Conservation (phyloP, 306 rosid species). For the Oemleria cerasiformis region DNA sequence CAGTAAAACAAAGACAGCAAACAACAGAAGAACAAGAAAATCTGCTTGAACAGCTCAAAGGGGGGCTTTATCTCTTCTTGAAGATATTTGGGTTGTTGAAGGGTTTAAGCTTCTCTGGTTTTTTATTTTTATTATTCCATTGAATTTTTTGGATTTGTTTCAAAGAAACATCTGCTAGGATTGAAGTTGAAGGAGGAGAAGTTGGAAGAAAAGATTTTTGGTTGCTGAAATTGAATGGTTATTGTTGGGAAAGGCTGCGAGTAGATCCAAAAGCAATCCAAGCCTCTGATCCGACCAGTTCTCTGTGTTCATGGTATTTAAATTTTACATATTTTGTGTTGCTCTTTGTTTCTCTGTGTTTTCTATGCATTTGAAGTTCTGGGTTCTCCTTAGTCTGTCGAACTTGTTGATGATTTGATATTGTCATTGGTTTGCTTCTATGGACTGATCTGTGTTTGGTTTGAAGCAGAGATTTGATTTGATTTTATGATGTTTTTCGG, state of each 20-base stretch:
- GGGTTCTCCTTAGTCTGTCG: constrained; percentile 4
- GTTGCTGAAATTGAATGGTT: constrained; percentile 33
- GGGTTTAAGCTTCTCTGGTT: constrained; percentile 40
- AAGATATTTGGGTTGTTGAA: constrained; percentile 34
- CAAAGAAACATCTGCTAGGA: constrained; percentile 19
- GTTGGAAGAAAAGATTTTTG: constrained; percentile 31
- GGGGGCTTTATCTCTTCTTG: constrained; percentile 43
- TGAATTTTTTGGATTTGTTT: constrained; percentile 22
- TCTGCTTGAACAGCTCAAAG: constrained; percentile 11
- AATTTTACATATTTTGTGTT: constrained; percentile 7
- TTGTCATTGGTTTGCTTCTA: constrained; percentile 14
- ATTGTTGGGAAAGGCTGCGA: constrained; percentile 27
- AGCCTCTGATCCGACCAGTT: constrained; percentile 63
- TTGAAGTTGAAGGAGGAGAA: constrained; percentile 22
- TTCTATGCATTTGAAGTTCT: constrained; percentile 22
- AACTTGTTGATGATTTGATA: constrained; percentile 9
- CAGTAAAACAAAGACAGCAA: constrained; percentile 24
- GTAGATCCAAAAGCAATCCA: constrained; percentile 59
- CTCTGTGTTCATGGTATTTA: constrained; percentile 55
- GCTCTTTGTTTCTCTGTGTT: not conserved
- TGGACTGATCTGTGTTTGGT: constrained; percentile 46
- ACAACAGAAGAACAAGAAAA: constrained; percentile 1
- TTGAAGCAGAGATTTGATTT: constrained; percentile 20
- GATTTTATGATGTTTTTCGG: constrained; percentile 18
- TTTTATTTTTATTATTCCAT: not conserved